Evolutionary conservation across 257 asterid genomes (phyloP).

Genomic region (Solanum arcanum): DNA sequence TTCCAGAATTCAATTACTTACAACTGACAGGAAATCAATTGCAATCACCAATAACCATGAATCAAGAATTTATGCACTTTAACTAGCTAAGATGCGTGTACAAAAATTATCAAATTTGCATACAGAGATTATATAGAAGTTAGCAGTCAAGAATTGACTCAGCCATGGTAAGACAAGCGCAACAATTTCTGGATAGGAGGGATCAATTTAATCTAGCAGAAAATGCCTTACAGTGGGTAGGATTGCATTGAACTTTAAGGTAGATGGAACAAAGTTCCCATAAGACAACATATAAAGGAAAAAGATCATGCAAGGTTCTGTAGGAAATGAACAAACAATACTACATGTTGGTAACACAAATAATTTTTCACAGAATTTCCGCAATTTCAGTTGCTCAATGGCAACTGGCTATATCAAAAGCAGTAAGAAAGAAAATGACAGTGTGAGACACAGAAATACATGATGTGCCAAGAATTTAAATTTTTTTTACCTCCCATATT

Average conservation of each 20-base stretch:
- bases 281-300: background rate
- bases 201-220: no score
- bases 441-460: background rate
- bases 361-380: background rate
- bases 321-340: background rate
- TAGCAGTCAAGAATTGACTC: no score
- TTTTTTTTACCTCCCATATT: slow-evolving; percentile 76
- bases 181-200: no score
- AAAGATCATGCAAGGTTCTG: background rate
- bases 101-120: no score
- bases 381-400: background rate
- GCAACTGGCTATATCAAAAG: background rate
- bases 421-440: background rate
- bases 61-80: background rate
- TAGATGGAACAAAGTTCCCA: background rate
- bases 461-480: background rate
- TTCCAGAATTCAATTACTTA: no score
- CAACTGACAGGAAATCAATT: no score
- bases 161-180: no score
- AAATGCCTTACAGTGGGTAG: background rate
- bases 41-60: background rate
- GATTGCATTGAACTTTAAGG: background rate
- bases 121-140: no score
- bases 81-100: no score
- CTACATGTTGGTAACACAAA: background rate